phyloP scores from a whole-genome alignment of 768 basidiomycete species.

The Leccinum obscurum region DNA sequence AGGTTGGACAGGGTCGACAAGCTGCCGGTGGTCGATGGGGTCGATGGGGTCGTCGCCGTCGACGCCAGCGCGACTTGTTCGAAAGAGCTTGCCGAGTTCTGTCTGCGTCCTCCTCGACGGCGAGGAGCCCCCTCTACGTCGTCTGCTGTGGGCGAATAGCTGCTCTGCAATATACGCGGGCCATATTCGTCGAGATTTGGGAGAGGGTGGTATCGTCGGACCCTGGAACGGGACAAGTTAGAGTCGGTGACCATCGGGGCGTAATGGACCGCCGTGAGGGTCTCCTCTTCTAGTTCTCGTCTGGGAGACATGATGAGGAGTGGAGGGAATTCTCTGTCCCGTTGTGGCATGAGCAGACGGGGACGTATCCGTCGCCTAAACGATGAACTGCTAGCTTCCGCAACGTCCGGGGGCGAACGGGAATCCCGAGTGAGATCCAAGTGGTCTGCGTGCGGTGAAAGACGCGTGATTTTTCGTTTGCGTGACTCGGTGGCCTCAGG shows the following conservation, averaged over 20 bases:
- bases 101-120: slow-evolving; percentile 8
- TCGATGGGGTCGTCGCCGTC: background rate
- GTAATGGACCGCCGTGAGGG: background rate
- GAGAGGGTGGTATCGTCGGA: background rate
- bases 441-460: background rate
- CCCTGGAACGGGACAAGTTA: background rate
- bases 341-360: slow-evolving; percentile 2
- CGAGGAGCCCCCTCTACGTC: background rate
- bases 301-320: slow-evolving; percentile 22
- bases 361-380: slow-evolving; percentile 8
- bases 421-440: background rate
- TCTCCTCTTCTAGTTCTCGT: slow-evolving; percentile 7
- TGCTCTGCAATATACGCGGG: slow-evolving; percentile 4
- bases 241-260: background rate
- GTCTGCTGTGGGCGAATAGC: background rate
- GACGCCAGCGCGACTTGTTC: slow-evolving; percentile 23
- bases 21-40: background rate
- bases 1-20: slow-evolving; percentile 20
- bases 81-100: slow-evolving; percentile 14
- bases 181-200: background rate
- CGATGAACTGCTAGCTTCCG: background rate
- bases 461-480: slow-evolving; percentile 22
- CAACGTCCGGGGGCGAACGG: background rate
- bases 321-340: slow-evolving; percentile 23
- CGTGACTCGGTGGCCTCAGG: background rate